Evolutionary conservation across 768 basidiomycete species (phyloP).

Genomic region (Tubosaeta sp.): DNA sequence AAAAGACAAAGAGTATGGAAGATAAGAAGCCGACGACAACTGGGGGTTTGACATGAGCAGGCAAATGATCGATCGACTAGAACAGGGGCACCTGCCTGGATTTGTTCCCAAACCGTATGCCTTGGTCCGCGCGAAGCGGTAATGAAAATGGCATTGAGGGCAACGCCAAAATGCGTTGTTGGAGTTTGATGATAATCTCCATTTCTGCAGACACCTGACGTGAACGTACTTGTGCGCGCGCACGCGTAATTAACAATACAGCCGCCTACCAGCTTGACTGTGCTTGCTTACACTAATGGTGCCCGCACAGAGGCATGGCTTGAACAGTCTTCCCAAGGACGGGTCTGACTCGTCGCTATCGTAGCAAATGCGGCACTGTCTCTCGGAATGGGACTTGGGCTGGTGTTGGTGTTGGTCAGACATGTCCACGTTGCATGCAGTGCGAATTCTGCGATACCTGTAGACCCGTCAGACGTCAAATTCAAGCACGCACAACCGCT

Average conservation of each 20-base stretch:
- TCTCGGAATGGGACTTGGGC: conserved; percentile 33
- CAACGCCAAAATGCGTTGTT: conserved; percentile 72
- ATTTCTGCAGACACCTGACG: conserved; percentile 69
- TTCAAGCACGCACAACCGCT: background rate
- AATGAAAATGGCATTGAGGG: conserved; percentile 74
- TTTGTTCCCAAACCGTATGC: conserved; percentile 75
- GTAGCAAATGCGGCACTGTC: conserved; percentile 83
- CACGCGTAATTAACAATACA: conserved; percentile 18
- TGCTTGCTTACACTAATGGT: conserved; percentile 56
- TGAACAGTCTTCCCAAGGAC: conserved; percentile 68
- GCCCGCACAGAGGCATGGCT: conserved; percentile 67
- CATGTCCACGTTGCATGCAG: conserved; percentile 13
- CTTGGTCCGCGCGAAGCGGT: conserved; percentile 70
- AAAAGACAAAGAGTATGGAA: conserved; percentile 53
- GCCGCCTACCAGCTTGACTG: background rate
- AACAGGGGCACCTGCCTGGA: conserved; percentile 43
- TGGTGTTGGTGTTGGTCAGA: conserved; percentile 12
- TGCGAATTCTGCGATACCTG: background rate
- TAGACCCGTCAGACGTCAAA: background rate
- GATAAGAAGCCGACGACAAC: conserved; percentile 64
- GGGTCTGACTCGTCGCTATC: conserved; percentile 61
- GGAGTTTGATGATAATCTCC: conserved; percentile 63
- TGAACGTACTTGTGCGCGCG: conserved; percentile 60
- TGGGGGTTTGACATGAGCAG: conserved; percentile 28
- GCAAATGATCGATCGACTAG: conserved; percentile 1